phyloP scores from a whole-genome alignment of 1,284 basidiomycete species.

The Leccinum laetum region DNA sequence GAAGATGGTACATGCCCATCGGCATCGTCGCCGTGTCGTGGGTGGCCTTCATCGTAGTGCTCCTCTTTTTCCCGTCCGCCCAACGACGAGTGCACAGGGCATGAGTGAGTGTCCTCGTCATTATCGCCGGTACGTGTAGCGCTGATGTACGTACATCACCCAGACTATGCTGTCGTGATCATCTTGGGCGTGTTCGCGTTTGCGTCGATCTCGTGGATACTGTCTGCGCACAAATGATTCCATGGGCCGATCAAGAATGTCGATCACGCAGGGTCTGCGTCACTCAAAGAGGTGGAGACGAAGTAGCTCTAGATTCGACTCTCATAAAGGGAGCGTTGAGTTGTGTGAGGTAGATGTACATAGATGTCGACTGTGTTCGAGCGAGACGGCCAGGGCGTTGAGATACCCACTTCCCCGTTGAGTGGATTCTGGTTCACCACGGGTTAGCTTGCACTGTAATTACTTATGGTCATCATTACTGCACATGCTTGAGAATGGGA shows the following conservation, averaged over 20 bases:
- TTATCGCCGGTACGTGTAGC: not conserved
- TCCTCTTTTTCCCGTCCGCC: constrained; percentile 60
- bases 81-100: constrained; percentile 39
- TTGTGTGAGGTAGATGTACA: not conserved
- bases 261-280: constrained; percentile 19
- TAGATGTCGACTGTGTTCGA: not conserved
- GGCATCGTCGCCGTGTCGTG: constrained; percentile 62
- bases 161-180: constrained; percentile 70
- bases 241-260: constrained; percentile 61
- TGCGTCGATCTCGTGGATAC: constrained; percentile 59
- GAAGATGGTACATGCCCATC: constrained; percentile 58
- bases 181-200: constrained; percentile 65
- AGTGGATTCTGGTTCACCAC: too few species aligned
- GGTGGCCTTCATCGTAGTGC: constrained; percentile 61
- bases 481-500: constrained; percentile 2
- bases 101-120: constrained; percentile 50
- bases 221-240: constrained; percentile 73
- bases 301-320: constrained; percentile 4
- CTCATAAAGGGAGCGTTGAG: not conserved
- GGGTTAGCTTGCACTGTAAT: not conserved
- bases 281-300: not conserved
- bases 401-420: not conserved
- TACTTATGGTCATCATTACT: not conserved
- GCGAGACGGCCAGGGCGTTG: not conserved
- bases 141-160: constrained; percentile 1